These are phyloP conservation scores for Corynespora cassiicola DNA, from an alignment of 2,329 filamentous ascomycete genomes.

Conservation along the genomic window DNA sequence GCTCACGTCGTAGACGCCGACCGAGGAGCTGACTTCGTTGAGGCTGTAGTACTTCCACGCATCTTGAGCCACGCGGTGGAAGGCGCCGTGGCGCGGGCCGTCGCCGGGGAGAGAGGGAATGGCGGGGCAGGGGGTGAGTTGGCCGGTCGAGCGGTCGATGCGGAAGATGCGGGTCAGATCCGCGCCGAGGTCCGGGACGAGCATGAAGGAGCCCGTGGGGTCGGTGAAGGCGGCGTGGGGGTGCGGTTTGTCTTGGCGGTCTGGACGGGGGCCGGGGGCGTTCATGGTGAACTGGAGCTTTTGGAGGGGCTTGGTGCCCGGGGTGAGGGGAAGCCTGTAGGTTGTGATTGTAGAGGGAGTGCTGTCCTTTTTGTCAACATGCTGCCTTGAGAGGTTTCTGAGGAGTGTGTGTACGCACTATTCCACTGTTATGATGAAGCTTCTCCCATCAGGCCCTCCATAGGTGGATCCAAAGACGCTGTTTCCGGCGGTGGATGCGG, in stretches of 20 bases:
- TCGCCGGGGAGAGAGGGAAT: slow-evolving; percentile 51
- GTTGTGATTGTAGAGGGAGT: slow-evolving; percentile 28
- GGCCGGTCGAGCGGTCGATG: slow-evolving; percentile 52
- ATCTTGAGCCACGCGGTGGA: slow-evolving; percentile 30
- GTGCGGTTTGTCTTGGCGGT: slow-evolving; percentile 60
- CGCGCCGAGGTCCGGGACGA: slow-evolving; percentile 60
- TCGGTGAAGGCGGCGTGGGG: slow-evolving; percentile 58
- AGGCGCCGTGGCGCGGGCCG: slow-evolving; percentile 60
- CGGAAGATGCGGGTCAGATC: slow-evolving; percentile 61
- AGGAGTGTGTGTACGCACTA: slow-evolving; percentile 17
- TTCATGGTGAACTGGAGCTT: slow-evolving; percentile 16
- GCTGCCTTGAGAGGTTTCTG: neutral
- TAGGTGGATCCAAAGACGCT: slow-evolving; percentile 21
- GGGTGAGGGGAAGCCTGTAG: slow-evolving; percentile 30
- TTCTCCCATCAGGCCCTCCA: slow-evolving; percentile 23
- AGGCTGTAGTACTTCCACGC: slow-evolving; percentile 18
- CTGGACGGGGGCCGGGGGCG: slow-evolving; percentile 50
- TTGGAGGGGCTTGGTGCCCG: slow-evolving; percentile 18
- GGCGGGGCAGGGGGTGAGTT: slow-evolving; percentile 51
- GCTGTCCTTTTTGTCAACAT: slow-evolving; percentile 5
- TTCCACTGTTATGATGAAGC: slow-evolving; percentile 20
- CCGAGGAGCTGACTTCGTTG: slow-evolving; percentile 32
- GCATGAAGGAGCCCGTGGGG: slow-evolving; percentile 54
- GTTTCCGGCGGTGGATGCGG: slow-evolving; percentile 17
- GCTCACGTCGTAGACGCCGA: slow-evolving; percentile 24